These are phyloP conservation scores for Hypericum androsaemum DNA, from an alignment of 345 rosid genomes.

Conservation along the genomic window DNA sequence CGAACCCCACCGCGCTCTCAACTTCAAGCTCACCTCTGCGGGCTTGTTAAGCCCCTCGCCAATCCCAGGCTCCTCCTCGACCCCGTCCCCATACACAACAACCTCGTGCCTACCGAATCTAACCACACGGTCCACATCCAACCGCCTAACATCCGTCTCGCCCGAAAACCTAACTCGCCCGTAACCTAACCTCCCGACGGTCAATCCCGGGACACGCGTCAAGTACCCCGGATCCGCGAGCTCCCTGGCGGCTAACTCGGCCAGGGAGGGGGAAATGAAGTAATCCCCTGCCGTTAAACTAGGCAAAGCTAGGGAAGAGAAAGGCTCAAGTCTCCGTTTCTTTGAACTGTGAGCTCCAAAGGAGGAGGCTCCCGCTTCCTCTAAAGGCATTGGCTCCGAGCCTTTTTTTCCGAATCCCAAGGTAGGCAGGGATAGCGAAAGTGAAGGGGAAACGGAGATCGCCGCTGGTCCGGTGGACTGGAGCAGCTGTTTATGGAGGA, in stretches of 20 bases:
- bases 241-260: slow-evolving; percentile 45
- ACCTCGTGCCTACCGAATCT: slow-evolving; percentile 60
- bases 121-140: slow-evolving; percentile 60
- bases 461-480: too few relatives aligned
- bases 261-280: slow-evolving; percentile 54
- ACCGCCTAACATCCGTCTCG: slow-evolving; percentile 62
- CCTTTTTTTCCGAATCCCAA: too few relatives aligned
- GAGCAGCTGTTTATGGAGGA: too few relatives aligned
- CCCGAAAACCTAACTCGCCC: slow-evolving; percentile 68
- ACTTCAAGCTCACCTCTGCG: slow-evolving; percentile 67
- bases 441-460: too few relatives aligned
- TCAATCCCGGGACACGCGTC: slow-evolving; percentile 60
- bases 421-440: too few relatives aligned
- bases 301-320: slow-evolving; percentile 26
- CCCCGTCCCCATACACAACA: slow-evolving; percentile 73
- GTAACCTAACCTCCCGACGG: slow-evolving; percentile 66
- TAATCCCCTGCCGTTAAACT: slow-evolving; percentile 39
- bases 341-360: too few relatives aligned
- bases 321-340: too few relatives aligned
- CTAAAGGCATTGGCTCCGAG: too few relatives aligned
- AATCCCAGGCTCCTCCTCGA: slow-evolving; percentile 52
- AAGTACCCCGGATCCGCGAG: slow-evolving; percentile 54
- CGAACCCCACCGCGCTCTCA: slow-evolving; percentile 21
- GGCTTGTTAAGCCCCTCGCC: slow-evolving; percentile 86
- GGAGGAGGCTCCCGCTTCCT: too few relatives aligned